Evolutionary conservation across 805 yeast genomes (phyloP), one percentile per base, ranked within the genome.

Genomic region (Suhomyces xylopsoci): DNA sequence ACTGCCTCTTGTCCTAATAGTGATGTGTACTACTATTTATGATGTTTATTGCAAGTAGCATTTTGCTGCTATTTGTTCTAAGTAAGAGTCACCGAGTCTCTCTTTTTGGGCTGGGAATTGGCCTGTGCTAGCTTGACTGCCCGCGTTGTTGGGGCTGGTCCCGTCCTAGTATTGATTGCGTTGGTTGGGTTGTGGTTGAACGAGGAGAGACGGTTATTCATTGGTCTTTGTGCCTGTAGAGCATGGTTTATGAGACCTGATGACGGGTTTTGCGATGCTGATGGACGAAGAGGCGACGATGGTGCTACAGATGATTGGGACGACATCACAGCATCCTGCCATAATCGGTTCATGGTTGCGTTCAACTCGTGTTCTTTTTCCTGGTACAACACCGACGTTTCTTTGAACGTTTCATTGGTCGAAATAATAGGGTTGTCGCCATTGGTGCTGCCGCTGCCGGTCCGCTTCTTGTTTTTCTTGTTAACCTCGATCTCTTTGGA

Each of bases 261-360:
- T n/a, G 34, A n/a, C 32, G 43, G 53, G 47, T 36, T 45, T 38
- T 55, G 58, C 7, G 42, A 17, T 4, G 38, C 50, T 7, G 45
- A 14, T 10, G 28, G 14, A 7, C 43, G 17, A 32, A 12, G 15
- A 3, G 45, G 50, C 5, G 45, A 12, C 17, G 51, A 36, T 6
- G 38, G 10, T 15, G 52, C 30, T 3, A 7, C 34, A 8, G 52
- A n/a, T 15, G 49, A 45, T 40, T 34, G 53, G 3, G 53, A 50
- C 7, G 51, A 32, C 14, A 47, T 28, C 5, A 53, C 59, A 3
- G 78, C 78, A 6, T 73, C 77, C 52, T 70, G 77, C 80, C 80
- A 76, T 32, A 74, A 50, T 49, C 62, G 62, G 48, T 66, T 67
- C 50, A 76, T 53, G 15, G 58, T 55, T 15, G 52, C 47, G 15